Percentiles rank a stretch among this genome's conserved stretches.
These are phyloP conservation scores for Berkeleyomyces basicola DNA, from an alignment of 2,329 filamentous ascomycete species.

Conservation along the genomic window DNA sequence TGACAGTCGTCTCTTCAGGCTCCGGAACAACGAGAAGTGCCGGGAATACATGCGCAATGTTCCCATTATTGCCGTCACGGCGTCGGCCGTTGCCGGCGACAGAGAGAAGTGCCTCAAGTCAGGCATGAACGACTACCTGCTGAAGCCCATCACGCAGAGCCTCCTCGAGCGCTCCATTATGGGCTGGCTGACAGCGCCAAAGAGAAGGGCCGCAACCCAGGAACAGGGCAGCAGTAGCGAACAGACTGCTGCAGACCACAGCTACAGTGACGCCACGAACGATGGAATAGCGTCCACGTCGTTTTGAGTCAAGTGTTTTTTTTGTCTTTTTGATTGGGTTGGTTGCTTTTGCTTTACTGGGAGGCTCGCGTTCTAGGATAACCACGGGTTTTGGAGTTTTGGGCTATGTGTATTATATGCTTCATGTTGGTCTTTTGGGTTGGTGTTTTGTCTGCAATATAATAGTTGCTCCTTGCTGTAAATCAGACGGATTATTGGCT, in stretches of 20 bases:
- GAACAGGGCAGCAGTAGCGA: background rate
- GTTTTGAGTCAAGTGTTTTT: background rate
- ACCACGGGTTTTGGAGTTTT: background rate
- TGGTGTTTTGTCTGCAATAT: background rate
- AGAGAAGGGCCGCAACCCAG: background rate
- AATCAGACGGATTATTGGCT: too few relatives aligned
- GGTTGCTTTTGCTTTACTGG: background rate
- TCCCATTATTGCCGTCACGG: constrained; percentile 70
- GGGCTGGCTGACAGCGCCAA: background rate
- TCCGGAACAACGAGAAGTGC: constrained; percentile 3
- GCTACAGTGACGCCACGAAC: background rate
- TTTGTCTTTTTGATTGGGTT: background rate
- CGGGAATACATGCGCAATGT: constrained; percentile 37
- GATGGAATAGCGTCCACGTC: background rate
- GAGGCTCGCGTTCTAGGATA: background rate
- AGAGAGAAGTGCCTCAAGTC: constrained; percentile 55
- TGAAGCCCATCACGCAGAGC: constrained; percentile 44
- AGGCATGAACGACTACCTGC: constrained; percentile 61
- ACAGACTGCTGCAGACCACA: background rate
- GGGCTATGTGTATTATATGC: background rate
- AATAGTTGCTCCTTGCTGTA: background rate
- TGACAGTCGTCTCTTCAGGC: constrained; percentile 47
- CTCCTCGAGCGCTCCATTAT: constrained; percentile 9
- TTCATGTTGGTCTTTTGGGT: background rate
- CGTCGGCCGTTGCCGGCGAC: constrained; percentile 61